These are phyloP conservation scores for Euphorbia peplus DNA, from an alignment of 345 rosid genomes.

Conservation along the genomic window DNA sequence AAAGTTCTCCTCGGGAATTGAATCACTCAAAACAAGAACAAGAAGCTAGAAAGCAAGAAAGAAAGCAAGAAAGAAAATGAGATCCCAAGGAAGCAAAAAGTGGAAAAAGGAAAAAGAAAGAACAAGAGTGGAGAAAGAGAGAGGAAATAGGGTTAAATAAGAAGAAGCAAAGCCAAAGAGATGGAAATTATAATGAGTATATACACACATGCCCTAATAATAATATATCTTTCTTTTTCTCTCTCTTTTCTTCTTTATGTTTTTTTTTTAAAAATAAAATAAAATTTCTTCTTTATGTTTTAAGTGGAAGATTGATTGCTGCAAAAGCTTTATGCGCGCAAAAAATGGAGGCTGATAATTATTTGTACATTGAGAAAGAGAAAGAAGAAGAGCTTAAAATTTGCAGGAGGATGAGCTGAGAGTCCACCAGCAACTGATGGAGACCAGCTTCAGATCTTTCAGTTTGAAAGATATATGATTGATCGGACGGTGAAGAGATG, in stretches of 20 bases:
- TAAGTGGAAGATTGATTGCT: slow-evolving; percentile 61
- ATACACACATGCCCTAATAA: slow-evolving; percentile 64
- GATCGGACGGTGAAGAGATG: slow-evolving; percentile 27
- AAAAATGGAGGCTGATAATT: slow-evolving; percentile 42
- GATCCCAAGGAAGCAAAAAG: slow-evolving; percentile 60
- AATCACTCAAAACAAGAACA: slow-evolving; percentile 22
- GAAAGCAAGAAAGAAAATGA: slow-evolving; percentile 35
- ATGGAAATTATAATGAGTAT: slow-evolving; percentile 14
- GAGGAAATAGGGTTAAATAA: slow-evolving; percentile 51
- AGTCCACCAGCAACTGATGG: slow-evolving; percentile 69
- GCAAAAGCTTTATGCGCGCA: slow-evolving; percentile 53
- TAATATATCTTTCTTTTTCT: slow-evolving; percentile 35
- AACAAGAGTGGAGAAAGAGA: slow-evolving; percentile 42
- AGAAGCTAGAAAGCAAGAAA: neutral
- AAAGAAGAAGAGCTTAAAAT: too few relatives aligned
- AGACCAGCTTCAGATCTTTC: neutral
- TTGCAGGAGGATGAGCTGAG: slow-evolving; percentile 17
- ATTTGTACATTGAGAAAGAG: too few relatives aligned
- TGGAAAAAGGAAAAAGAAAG: slow-evolving; percentile 13
- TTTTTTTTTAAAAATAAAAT: too few relatives aligned
- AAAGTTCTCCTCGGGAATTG: slow-evolving; percentile 62
- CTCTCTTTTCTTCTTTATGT: slow-evolving; percentile 24
- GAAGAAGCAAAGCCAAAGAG: slow-evolving; percentile 34
- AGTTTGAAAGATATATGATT: neutral
- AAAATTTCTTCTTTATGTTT: slow-evolving; percentile 23